A percentile compares a stretch with the other conserved stretches of the same genome.
Evolutionary conservation across 495 filamentous ascomycete species (phyloP).

Genomic region (Poronia punctata): DNA sequence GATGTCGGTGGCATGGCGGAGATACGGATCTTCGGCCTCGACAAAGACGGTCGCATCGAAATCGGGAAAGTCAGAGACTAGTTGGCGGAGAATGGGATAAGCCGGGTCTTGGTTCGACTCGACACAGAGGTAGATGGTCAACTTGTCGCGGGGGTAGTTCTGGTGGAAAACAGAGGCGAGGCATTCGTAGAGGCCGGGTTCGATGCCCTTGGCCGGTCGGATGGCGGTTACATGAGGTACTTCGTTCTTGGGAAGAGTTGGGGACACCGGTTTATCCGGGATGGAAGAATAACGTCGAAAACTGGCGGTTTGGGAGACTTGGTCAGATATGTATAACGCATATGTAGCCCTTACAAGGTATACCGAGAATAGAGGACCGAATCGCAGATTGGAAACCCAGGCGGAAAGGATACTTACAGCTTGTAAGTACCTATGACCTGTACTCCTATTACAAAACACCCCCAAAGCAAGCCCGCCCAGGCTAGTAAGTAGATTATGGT

Average conservation of each 20-base stretch:
- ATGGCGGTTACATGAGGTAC: constrained; percentile 86
- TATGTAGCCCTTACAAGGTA: too few relatives aligned
- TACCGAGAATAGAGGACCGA: constrained; percentile 6
- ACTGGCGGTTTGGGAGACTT: constrained; percentile 21
- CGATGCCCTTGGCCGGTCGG: constrained; percentile 87
- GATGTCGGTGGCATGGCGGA: constrained; percentile 55
- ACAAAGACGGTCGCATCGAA: constrained; percentile 69
- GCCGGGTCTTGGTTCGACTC: constrained; percentile 71
- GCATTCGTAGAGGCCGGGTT: constrained; percentile 84
- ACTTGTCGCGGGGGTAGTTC: constrained; percentile 65
- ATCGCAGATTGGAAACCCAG: background rate
- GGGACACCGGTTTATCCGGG: constrained; percentile 36
- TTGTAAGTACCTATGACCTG: constrained; percentile 44
- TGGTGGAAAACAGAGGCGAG: constrained; percentile 86
- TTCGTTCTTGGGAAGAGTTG: constrained; percentile 34
- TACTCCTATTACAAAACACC: constrained; percentile 39
- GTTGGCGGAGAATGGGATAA: constrained; percentile 60
- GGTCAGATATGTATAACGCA: background rate
- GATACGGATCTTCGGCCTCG: constrained; percentile 80
- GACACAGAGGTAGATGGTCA: constrained; percentile 81
- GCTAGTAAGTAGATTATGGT: constrained; percentile 33
- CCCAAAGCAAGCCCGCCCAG: constrained; percentile 43
- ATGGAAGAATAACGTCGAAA: constrained; percentile 43
- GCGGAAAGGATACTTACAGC: constrained; percentile 32
- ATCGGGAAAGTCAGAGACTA: constrained; percentile 65